phyloP scores from a whole-genome alignment of 768 basidiomycete species.

The Gyrodon lividus region DNA sequence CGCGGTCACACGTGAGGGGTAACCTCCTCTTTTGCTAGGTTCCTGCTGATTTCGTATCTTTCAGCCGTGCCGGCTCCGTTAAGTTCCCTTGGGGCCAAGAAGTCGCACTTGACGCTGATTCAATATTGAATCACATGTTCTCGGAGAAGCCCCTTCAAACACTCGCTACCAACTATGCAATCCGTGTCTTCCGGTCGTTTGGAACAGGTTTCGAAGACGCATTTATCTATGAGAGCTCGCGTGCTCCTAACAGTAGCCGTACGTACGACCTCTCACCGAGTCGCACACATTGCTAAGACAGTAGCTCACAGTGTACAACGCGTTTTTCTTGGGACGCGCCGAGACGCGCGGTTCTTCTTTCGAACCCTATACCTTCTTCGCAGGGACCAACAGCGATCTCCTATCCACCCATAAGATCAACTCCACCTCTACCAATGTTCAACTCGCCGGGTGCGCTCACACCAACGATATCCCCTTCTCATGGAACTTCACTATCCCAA shows the following conservation, averaged over 20 bases:
- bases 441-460: constrained; percentile 6
- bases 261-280: neutral
- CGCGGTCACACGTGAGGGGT: constrained; percentile 4
- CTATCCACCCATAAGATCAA: constrained; percentile 3
- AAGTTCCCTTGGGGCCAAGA: constrained; percentile 11
- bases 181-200: constrained; percentile 2
- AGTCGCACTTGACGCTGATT: constrained; percentile 6
- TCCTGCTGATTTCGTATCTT: neutral
- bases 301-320: neutral
- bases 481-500: constrained; percentile 6
- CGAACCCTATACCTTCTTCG: constrained; percentile 9
- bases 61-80: constrained; percentile 9
- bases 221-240: constrained; percentile 7
- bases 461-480: constrained; percentile 4
- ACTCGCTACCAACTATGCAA: constrained; percentile 7
- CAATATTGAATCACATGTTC: constrained; percentile 15
- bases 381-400: constrained; percentile 10
- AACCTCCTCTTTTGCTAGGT: neutral
- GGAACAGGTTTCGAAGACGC: constrained; percentile 1
- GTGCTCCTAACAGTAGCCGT: constrained; percentile 11
- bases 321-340: constrained; percentile 13
- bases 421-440: constrained; percentile 1
- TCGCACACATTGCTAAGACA: neutral
- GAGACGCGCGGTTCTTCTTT: constrained; percentile 4
- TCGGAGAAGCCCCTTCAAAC: constrained; percentile 8